Percentiles rank a stretch among this genome's conserved stretches.
phyloP scores from a whole-genome alignment of 2,329 filamentous ascomycete genomes.

The Fusarium proliferatum region DNA sequence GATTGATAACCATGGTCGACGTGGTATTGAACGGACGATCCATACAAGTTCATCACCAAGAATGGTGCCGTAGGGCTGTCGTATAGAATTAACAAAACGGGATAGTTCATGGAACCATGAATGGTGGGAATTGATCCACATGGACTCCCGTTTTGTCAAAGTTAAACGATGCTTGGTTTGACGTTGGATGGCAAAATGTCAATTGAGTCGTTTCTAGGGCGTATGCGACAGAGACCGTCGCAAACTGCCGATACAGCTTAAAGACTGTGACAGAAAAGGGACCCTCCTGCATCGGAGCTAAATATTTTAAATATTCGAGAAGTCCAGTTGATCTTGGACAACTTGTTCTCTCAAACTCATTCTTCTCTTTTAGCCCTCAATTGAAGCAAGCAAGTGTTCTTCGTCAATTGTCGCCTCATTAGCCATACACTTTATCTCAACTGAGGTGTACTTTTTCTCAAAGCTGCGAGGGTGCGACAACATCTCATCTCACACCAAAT shows the following conservation, averaged over 20 bases:
- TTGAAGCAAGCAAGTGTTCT: not conserved
- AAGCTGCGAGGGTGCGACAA: accelerated
- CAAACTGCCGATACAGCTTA: not conserved
- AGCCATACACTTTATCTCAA: not conserved
- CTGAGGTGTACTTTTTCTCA: not conserved
- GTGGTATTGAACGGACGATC: not conserved
- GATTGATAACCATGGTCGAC: not conserved
- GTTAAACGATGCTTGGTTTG: not conserved
- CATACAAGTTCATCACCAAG: not conserved
- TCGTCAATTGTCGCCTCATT: not conserved
- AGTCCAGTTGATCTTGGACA: not conserved
- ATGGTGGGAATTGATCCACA: not conserved
- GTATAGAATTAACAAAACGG: slow-evolving; percentile 21
- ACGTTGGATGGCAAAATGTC: slow-evolving; percentile 7
- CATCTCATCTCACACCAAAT: not conserved
- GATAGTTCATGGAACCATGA: not conserved
- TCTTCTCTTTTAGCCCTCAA: not conserved
- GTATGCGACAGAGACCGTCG: not conserved
- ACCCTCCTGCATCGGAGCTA: slow-evolving; percentile 24
- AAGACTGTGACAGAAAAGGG: not conserved
- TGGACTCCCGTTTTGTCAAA: slow-evolving; percentile 2
- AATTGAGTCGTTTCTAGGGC: slow-evolving; percentile 13
- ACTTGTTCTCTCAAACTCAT: not conserved
- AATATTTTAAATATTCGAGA: not conserved
- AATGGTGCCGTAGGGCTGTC: not conserved